Base-by-base conservation (phyloP, 129 eudicot species). In the Chrysanthemum seticuspe region DNA sequence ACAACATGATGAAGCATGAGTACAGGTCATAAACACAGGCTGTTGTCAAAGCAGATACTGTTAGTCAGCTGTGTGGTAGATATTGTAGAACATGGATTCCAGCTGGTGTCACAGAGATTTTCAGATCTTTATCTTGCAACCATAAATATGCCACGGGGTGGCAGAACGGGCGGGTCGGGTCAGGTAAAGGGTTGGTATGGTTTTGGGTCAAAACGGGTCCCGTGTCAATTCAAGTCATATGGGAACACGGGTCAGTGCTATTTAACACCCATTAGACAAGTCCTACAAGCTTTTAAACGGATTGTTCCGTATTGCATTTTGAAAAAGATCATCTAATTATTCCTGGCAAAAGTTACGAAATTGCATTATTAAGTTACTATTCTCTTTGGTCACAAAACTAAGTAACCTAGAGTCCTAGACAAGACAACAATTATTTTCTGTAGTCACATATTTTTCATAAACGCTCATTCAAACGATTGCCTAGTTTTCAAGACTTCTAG, bases 21-120 rank as follows among this genome's bases (percentile, higher is more conserved):
- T 45, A 76, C 68, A 76, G 74, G 47, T 56, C 74, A 76, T 45
- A 77, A 23, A 74, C 78, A 74, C 78, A 74, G 71, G 64, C 70
- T 63, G 78, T 63, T 63, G 31, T 51, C 70, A 74, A 71, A 71
- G 13, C 54, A 36, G 71, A 67, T 18, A 19, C 1, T 21, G 56
- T n/a, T 57, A 40, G 23, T 58, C 67, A 21, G 21, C 47, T 44
- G 14, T 71, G 67, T 71, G 56, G 67, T 44, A 57, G 68, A 21
- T 61, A 23, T 48, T 25, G 69, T 10, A 58, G 18, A 45, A 57
- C 65, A 57, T 71, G 67, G 47, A 40, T 19, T 71, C 56, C 56
- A 57, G 23, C 65, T 36, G 27, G 61, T 14, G 34, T 19, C 48
- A 14, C 2, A 44, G 13, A 47, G 71, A 66, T 47, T 16, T 40